Percentiles rank a stretch among this genome's conserved stretches.
phyloP scores from a whole-genome alignment of 768 basidiomycete species.

The Auricularia sp. region DNA sequence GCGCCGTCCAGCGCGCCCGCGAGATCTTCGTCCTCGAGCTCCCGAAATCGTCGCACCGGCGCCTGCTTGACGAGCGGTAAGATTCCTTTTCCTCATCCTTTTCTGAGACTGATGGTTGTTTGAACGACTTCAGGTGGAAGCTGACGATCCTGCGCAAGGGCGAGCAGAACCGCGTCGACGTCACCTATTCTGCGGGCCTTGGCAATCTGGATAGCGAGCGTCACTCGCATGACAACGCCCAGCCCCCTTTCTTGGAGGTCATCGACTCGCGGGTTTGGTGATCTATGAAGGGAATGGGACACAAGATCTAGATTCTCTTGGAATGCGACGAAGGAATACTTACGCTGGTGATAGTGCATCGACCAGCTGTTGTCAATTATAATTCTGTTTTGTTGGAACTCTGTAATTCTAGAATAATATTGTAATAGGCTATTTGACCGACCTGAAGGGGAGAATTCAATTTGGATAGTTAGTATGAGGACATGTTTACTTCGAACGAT shows the following conservation, averaged over 20 bases:
- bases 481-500: no score
- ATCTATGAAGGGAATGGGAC: no score
- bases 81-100: neutral
- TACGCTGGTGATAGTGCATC: no score
- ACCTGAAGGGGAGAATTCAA: no score
- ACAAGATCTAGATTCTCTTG: no score
- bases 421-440: no score
- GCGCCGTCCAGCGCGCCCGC: neutral
- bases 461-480: no score
- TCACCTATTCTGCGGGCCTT: neutral
- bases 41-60: neutral
- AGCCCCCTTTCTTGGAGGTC: neutral
- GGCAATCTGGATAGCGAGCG: neutral
- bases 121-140: neutral
- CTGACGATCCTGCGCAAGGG: neutral
- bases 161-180: neutral
- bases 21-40: neutral
- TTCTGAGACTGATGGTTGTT: neutral
- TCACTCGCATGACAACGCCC: neutral
- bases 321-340: no score
- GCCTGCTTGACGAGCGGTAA: neutral
- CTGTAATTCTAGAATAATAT: no score
- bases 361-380: no score
- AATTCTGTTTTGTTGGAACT: no score
- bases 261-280: neutral